These are phyloP conservation scores for Epicoccum sorghinum DNA, from an alignment of 2,329 filamentous ascomycete genomes.

Conservation along the genomic window DNA sequence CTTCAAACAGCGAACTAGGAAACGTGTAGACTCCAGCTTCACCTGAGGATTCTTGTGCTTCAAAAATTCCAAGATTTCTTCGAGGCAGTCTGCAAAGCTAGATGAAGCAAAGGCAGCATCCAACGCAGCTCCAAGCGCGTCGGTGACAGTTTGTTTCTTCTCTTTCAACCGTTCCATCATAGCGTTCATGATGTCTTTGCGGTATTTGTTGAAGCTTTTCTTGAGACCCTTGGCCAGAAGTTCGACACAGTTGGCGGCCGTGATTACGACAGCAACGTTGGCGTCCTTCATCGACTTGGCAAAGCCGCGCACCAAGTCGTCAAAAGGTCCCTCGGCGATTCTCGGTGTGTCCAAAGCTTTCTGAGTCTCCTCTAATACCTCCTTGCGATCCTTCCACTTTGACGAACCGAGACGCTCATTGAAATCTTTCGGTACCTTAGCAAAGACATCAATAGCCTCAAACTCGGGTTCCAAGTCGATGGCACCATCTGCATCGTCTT, in stretches of 20 bases:
- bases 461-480: constrained; percentile 70
- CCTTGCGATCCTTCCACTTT: constrained; percentile 99
- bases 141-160: constrained; percentile 88
- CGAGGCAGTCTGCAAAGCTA: constrained; percentile 81
- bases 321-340: constrained; percentile 89
- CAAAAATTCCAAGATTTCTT: constrained; percentile 84
- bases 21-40: constrained; percentile 93
- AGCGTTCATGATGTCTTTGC: constrained; percentile 78
- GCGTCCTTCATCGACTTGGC: constrained; percentile 99
- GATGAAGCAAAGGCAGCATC: constrained; percentile 74
- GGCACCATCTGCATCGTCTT: constrained; percentile 68
- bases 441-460: constrained; percentile 84
- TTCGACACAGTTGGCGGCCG: constrained; percentile 92
- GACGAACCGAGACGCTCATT: constrained; percentile 83
- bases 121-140: constrained; percentile 84
- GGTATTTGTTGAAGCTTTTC: constrained; percentile 78
- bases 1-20: constrained; percentile 85
- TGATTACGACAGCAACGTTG: constrained; percentile 91
- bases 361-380: constrained; percentile 83
- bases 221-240: constrained; percentile 84
- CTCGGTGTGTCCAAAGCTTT: constrained; percentile 79
- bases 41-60: constrained; percentile 97
- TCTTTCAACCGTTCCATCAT: constrained; percentile 97
- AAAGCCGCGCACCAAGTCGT: constrained; percentile 80
- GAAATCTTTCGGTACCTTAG: constrained; percentile 82